phyloP scores from a whole-genome alignment of 495 filamentous ascomycete species.

The Hyaloscypha bicolor region DNA sequence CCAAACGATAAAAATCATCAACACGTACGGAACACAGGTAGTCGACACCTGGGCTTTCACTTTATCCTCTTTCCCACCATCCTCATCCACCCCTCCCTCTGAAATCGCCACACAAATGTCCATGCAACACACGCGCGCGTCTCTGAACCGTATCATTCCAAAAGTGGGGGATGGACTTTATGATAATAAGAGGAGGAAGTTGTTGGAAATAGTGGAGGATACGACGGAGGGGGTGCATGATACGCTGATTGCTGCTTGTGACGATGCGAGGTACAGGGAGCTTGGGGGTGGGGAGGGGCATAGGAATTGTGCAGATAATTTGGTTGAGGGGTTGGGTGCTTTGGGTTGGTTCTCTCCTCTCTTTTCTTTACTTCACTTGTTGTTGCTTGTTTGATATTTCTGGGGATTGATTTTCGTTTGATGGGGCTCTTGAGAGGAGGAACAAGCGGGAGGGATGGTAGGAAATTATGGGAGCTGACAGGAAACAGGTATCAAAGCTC shows the following conservation, averaged over 20 bases:
- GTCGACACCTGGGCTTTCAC: slow-evolving; percentile 50
- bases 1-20: slow-evolving; percentile 53
- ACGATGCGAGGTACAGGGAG: slow-evolving; percentile 40
- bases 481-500: slow-evolving; percentile 23
- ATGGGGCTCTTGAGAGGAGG: background rate
- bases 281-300: slow-evolving; percentile 39
- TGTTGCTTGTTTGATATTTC: background rate
- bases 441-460: too few species aligned
- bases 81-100: background rate
- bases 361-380: background rate
- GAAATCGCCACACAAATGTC: slow-evolving; percentile 37
- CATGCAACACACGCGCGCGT: slow-evolving; percentile 46
- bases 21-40: slow-evolving; percentile 55
- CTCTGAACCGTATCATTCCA: slow-evolving; percentile 34
- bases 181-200: slow-evolving; percentile 39
- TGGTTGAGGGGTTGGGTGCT: slow-evolving; percentile 38
- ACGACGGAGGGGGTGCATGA: slow-evolving; percentile 46
- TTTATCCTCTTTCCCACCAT: slow-evolving; percentile 24
- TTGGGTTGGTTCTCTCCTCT: slow-evolving; percentile 13
- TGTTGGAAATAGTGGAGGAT: slow-evolving; percentile 43
- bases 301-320: slow-evolving; percentile 47
- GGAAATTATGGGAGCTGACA: background rate
- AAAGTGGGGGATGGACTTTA: slow-evolving; percentile 38
- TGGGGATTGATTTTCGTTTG: background rate
- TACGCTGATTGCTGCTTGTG: slow-evolving; percentile 45